phyloP scores from a whole-genome alignment of 805 yeast species.

The Candida sphagnicola region DNA sequence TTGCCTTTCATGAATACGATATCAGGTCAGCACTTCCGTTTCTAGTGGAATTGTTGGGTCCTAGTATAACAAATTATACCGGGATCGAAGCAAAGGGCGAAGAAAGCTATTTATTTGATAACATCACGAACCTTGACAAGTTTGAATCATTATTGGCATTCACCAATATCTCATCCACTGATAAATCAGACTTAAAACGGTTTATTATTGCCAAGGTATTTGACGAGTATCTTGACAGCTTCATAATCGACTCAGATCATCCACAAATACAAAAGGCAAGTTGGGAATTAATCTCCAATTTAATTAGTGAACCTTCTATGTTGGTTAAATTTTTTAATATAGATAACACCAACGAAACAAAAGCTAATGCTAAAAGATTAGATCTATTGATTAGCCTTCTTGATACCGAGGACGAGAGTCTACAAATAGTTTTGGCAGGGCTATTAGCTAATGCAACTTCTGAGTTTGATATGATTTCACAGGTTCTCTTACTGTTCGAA shows the following conservation, averaged over 20 bases:
- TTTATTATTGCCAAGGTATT: slow-evolving; percentile 41
- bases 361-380: slow-evolving; percentile 25
- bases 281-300: slow-evolving; percentile 61
- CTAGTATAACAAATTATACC: slow-evolving; percentile 18
- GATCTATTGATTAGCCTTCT: slow-evolving; percentile 28
- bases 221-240: slow-evolving; percentile 43
- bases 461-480: slow-evolving; percentile 33
- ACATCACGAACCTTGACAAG: slow-evolving; percentile 37
- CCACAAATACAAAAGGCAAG: slow-evolving; percentile 52
- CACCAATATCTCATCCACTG: slow-evolving; percentile 59
- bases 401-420: slow-evolving; percentile 24
- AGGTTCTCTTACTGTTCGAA: slow-evolving; percentile 16
- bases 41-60: slow-evolving; percentile 44
- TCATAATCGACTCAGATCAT: slow-evolving; percentile 33
- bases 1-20: slow-evolving; percentile 39
- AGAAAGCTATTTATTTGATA: slow-evolving; percentile 22
- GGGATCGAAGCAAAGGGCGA: slow-evolving; percentile 7
- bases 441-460: slow-evolving; percentile 38
- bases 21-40: slow-evolving; percentile 44
- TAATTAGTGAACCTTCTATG: slow-evolving; percentile 39
- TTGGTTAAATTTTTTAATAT: slow-evolving; percentile 60
- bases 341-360: slow-evolving; percentile 18
- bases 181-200: slow-evolving; percentile 34
- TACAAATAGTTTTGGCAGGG: slow-evolving; percentile 33
- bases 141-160: slow-evolving; percentile 60